phyloP scores from a whole-genome alignment of 371 early-diverging fungal genomes.

The Batrachochytrium dendrobatidis region DNA sequence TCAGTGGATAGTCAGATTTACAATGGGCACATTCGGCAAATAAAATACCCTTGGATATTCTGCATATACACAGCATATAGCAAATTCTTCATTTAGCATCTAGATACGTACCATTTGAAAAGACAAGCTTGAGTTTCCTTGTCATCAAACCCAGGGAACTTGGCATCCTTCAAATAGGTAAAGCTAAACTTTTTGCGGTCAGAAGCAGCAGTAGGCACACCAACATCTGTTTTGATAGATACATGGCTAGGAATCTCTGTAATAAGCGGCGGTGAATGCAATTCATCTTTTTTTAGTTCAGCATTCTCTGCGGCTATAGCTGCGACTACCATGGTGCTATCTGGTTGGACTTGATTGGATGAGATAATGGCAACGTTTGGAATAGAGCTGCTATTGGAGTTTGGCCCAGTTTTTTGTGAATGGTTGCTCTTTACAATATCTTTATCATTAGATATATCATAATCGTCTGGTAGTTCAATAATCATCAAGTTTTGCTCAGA shows the following conservation, averaged over 20 bases:
- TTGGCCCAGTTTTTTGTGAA: neutral
- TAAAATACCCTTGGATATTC: no score
- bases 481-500: no score
- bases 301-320: neutral
- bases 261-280: neutral
- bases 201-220: neutral
- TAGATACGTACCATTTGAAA: conserved; percentile 39
- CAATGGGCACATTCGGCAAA: no score
- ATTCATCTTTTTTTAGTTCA: neutral
- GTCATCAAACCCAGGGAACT: conserved; percentile 24
- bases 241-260: no score
- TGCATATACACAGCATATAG: no score
- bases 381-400: neutral
- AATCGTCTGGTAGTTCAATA: neutral
- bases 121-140: conserved; percentile 32
- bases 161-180: conserved; percentile 16
- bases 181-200: conserved; percentile 44
- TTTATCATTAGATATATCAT: neutral
- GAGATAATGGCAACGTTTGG: neutral
- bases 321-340: neutral
- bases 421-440: neutral
- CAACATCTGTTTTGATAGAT: no score
- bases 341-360: neutral
- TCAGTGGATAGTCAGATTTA: no score
- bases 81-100: no score